Evolutionary conservation across 106 monocot species (phyloP).

Genomic region (Dendrobium catenatum): DNA sequence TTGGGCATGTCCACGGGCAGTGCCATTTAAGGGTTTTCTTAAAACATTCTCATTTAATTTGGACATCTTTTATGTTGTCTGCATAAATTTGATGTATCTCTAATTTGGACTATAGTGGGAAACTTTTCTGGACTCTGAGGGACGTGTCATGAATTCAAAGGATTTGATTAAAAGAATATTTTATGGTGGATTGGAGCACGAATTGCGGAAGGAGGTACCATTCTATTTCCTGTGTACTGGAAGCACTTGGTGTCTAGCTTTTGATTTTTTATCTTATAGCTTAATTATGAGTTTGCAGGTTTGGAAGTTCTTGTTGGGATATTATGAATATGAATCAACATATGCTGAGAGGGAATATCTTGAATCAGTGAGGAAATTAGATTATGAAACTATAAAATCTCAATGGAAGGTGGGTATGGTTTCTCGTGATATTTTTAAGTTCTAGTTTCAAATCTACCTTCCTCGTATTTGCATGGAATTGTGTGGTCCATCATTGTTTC

Average conservation of each 20-base stretch:
- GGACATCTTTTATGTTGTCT: background rate
- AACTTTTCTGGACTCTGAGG: conserved; percentile 74
- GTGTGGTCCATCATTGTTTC: background rate
- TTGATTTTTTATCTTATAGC: background rate
- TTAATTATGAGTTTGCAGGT: conserved; percentile 25
- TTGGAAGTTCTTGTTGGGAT: conserved; percentile 90
- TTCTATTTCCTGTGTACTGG: background rate
- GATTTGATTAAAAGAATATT: conserved; percentile 80
- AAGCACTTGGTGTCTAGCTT: background rate
- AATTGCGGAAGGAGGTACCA: conserved; percentile 75
- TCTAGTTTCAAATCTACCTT: background rate
- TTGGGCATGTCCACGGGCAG: background rate
- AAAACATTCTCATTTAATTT: background rate
- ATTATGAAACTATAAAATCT: conserved; percentile 80
- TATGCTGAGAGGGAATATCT: conserved; percentile 91
- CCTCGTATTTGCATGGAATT: background rate
- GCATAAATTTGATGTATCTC: background rate
- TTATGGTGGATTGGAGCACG: conserved; percentile 87
- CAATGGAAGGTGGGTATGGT: conserved; percentile 71
- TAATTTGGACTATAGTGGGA: conserved; percentile 43
- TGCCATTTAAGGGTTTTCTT: background rate
- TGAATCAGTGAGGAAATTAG: conserved; percentile 49
- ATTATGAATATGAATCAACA: conserved; percentile 81
- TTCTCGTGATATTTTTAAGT: background rate
- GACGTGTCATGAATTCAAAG: conserved; percentile 69